A percentile compares a stretch with the other conserved stretches of the same genome.
Evolutionary conservation across 331 rosid species (phyloP).

Genomic region (Cucumis variabilis): DNA sequence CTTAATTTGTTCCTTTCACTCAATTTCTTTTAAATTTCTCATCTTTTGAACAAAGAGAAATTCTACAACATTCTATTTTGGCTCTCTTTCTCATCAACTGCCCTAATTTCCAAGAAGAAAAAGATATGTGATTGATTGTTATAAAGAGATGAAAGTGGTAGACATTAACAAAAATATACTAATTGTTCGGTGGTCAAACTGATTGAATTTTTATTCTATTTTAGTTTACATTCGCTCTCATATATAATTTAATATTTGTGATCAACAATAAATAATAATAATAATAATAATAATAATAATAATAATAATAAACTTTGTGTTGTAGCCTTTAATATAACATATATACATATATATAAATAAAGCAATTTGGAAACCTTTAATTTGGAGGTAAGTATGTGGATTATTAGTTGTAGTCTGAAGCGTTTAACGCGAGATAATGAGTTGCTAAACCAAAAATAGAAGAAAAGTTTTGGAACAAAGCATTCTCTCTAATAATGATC

Average conservation of each 20-base stretch:
- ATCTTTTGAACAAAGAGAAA: background rate
- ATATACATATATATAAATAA: no score
- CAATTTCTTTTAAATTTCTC: no score
- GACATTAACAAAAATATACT: background rate
- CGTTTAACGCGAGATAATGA: background rate
- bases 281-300: no score
- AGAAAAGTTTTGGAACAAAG: no score
- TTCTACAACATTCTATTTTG: background rate
- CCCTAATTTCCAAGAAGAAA: slow-evolving; percentile 16
- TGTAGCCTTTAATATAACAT: no score
- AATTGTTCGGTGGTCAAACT: slow-evolving; percentile 26
- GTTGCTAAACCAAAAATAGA: no score
- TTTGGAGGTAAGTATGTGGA: slow-evolving; percentile 20
- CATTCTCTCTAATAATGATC: no score
- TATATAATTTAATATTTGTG: no score
- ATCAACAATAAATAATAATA: no score
- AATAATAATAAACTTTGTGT: no score
- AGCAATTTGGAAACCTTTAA: background rate
- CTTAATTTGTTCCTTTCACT: no score
- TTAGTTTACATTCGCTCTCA: no score
- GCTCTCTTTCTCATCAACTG: background rate
- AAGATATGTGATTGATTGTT: background rate
- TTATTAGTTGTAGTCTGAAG: slow-evolving; percentile 1
- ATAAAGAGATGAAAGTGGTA: background rate
- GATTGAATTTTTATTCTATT: background rate